Percentiles rank a stretch among this genome's conserved stretches.
phyloP scores from a whole-genome alignment of 2,329 filamentous ascomycete species.

The Verticillium tricorpus region DNA sequence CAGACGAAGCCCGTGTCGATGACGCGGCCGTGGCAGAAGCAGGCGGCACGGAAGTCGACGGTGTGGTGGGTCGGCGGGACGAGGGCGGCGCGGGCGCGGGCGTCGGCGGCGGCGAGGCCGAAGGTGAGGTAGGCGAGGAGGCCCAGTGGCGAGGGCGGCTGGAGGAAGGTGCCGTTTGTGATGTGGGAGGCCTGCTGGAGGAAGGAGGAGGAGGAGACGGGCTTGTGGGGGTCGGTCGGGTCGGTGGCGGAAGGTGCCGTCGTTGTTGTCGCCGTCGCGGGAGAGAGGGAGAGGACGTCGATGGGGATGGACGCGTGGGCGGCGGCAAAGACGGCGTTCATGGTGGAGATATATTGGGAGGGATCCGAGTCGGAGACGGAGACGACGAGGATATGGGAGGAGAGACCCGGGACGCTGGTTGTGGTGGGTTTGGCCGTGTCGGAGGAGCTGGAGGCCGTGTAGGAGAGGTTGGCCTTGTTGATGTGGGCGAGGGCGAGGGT shows the following conservation, averaged over 20 bases:
- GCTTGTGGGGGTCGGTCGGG: neutral
- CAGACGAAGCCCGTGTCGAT: conserved; percentile 94
- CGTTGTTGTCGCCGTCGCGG: neutral
- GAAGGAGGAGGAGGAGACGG: conserved; percentile 75
- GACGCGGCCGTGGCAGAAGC: conserved; percentile 90
- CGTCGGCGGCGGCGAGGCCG: conserved; percentile 73
- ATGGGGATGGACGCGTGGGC: conserved; percentile 84
- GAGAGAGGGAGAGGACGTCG: conserved; percentile 79
- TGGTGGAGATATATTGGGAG: conserved; percentile 93
- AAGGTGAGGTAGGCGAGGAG: conserved; percentile 93
- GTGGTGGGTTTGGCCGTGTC: conserved; percentile 27
- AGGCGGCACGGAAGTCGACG: conserved; percentile 96
- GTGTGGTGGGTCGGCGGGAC: conserved; percentile 76
- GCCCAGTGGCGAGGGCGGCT: conserved; percentile 56
- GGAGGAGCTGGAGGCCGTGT: conserved; percentile 44
- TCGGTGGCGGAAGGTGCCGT: neutral
- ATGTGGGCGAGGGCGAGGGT: conserved; percentile 87
- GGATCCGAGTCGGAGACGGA: conserved; percentile 83
- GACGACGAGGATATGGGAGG: conserved; percentile 81
- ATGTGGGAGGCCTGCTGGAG: conserved; percentile 80
- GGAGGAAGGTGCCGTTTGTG: conserved; percentile 53
- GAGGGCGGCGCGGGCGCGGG: conserved; percentile 53
- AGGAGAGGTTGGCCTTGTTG: conserved; percentile 70
- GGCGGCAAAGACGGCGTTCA: conserved; percentile 97
- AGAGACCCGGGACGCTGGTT: conserved; percentile 45